Base-by-base conservation (phyloP, 495 filamentous ascomycete genomes). In the Penicillium samsonianum region DNA sequence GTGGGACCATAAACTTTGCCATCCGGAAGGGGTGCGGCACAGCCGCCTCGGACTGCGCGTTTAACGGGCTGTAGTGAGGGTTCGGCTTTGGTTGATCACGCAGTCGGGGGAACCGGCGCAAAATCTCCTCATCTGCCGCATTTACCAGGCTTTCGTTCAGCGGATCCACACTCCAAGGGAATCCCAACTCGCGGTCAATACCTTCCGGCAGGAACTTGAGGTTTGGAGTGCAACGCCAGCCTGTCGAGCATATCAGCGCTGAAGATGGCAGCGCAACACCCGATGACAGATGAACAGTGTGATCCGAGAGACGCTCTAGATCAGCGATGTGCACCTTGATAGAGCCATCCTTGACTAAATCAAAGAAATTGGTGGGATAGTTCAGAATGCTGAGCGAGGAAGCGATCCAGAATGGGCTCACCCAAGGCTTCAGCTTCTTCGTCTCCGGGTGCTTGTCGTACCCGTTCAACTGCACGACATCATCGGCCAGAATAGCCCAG, bases 1-100 rank as follows among this genome's bases (percentile, higher is more conserved):
- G 77, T 0, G 90, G 89, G 0, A 87, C 80, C 66, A 93, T 83
- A 70, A 91, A 91, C 52, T 82, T 85, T 60, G 87, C 81, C 3
- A 92, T 75, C 0, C 76, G 77, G 68, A 77, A 82, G 8, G 76
- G 77, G 53, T 76, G 67, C 5, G 66, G 56, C 22, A 60, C 61
- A 20, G 68, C 59, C 3, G 75, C 69, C n/a, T 71, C 67, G 7
- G 72, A 65, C 25, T 67, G 53, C 10, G 60, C 57, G 16, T 62
- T 65, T 9, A 73, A 65, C 26, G 69, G 71, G 28, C 47, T 60
- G 57, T 65, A 75, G 16, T 63, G 55, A 4, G 64, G 62, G 33
- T 76, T 75, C 17, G 60, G 57, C n/a, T 42, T 23, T 4, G 76
- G 79, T 22, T 68, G 79, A 58, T 65, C 50, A 38, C 67, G 71